A percentile compares a stretch with the other conserved stretches of the same genome.
Evolutionary conservation across 805 yeast genomes (phyloP).

Genomic region (Ogataea polymorpha): DNA sequence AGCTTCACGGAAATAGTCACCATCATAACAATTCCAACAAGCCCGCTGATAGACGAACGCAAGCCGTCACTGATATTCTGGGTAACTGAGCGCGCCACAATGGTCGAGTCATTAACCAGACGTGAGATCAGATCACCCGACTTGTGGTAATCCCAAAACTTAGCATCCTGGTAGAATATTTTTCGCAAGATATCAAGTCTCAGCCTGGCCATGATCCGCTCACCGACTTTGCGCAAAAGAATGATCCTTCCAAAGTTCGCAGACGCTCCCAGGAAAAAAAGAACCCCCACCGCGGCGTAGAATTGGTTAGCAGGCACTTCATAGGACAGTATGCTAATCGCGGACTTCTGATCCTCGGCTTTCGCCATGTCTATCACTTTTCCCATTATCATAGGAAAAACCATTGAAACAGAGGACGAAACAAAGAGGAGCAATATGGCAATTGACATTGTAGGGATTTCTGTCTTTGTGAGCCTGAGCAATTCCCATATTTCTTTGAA

Average conservation of each 20-base stretch:
- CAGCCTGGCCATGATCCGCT: slow-evolving; percentile 78
- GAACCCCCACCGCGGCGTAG: slow-evolving; percentile 53
- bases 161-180: slow-evolving; percentile 80
- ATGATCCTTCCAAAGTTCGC: slow-evolving; percentile 83
- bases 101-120: slow-evolving; percentile 81
- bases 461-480: slow-evolving; percentile 55
- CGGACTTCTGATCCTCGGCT: slow-evolving; percentile 16
- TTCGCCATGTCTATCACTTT: slow-evolving; percentile 74
- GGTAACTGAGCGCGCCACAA: slow-evolving; percentile 81
- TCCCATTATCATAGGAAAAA: slow-evolving; percentile 81
- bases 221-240: slow-evolving; percentile 76
- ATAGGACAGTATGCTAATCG: slow-evolving; percentile 31
- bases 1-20: slow-evolving; percentile 76
- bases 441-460: slow-evolving; percentile 47
- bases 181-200: slow-evolving; percentile 75
- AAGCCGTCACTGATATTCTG: slow-evolving; percentile 92
- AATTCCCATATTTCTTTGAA: slow-evolving; percentile 44
- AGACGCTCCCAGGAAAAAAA: slow-evolving; percentile 69
- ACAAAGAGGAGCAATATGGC: slow-evolving; percentile 65
- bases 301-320: slow-evolving; percentile 67
- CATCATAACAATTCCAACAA: slow-evolving; percentile 92
- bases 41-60: slow-evolving; percentile 75
- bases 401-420: slow-evolving; percentile 78
- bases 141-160: slow-evolving; percentile 83
- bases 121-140: slow-evolving; percentile 92